Base-by-base conservation (phyloP, 1,139 yeast species). In the Hanseniaspora gamundiae region DNA sequence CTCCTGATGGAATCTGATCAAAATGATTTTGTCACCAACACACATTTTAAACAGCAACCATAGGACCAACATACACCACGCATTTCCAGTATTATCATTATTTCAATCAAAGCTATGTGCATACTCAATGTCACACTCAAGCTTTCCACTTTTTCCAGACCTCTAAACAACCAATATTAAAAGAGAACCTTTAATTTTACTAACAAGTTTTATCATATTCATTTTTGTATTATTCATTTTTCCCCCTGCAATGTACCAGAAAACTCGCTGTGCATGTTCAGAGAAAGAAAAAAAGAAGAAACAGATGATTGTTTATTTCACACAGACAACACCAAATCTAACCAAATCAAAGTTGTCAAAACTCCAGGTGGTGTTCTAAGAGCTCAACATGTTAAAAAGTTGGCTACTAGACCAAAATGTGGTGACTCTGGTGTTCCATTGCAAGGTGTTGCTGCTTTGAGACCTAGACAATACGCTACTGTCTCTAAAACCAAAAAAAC, bases 311-410 rank as follows among this genome's bases (percentile, higher is more conserved):
- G 14, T 39, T 28, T 20, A 27, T 50, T 40, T 43, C 48, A 46
- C 58, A 43, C 69, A 78, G 87, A 86, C 94, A 88, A 88, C 94
- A 86, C 96, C 80, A 83, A 80, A 73, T 88, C 97, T 63, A 91
- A 91, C 95, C 84, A 82, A 80, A 88, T 88, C 78, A 87, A 85
- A 91, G 93, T 88, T 73, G 94, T 88, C 65, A 91, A 87, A 84
- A 91, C 98, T 74, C 97, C 98, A 72, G 98, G 98, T 78, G 96
- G 96, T 69, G 82, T 80, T 73, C 80, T 91, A 71, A 82, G 87
- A 68, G 94, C 94, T 71, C 95, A 86, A 73, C 97, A 91, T 77
- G 76, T 85, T 70, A 87, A 87, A 83, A 91, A 91, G 81, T 68
- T 69, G 64, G 95, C 94, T 66, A 71, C 95, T 67, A 81, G 93